A percentile compares a stretch with the other conserved stretches of the same genome.
Conservation (phyloP, 768 basidiomycete genomes). For the Pleurotus djamor region DNA sequence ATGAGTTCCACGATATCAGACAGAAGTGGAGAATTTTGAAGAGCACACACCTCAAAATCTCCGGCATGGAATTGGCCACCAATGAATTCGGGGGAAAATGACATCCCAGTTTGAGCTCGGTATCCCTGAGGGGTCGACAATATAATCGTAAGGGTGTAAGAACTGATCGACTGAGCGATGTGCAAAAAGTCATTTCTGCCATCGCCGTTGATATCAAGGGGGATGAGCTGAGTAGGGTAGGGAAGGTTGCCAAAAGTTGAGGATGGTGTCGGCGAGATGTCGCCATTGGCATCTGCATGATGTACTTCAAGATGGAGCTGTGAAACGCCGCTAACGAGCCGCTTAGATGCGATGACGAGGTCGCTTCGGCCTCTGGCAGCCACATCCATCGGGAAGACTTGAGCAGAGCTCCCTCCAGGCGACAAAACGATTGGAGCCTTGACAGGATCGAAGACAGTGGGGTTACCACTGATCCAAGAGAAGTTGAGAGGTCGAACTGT, state of each 20-base stretch:
- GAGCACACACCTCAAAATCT: not conserved
- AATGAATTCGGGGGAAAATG: not conserved
- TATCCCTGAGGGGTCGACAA: not conserved
- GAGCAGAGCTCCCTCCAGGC: not conserved
- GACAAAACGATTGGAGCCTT: not conserved
- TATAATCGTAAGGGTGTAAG: not conserved
- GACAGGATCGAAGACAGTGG: slow-evolving; percentile 6
- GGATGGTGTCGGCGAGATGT: not conserved
- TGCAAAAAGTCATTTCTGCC: slow-evolving; percentile 4
- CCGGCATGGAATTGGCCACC: slow-evolving; percentile 1
- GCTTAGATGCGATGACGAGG: slow-evolving; percentile 1
- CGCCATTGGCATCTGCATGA: not conserved
- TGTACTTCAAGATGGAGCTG: slow-evolving; percentile 5
- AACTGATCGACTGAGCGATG: not conserved
- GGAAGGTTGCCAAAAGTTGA: not conserved
- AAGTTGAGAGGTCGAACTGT: slow-evolving; percentile 9
- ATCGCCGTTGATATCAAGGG: slow-evolving; percentile 1
- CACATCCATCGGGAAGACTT: not conserved
- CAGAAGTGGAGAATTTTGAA: not conserved
- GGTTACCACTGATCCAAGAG: slow-evolving; percentile 11
- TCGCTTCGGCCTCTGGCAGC: slow-evolving; percentile 1
- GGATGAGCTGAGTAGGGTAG: slow-evolving; percentile 1
- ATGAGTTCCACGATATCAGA: not conserved
- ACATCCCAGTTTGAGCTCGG: not conserved
- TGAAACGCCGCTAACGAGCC: not conserved